These are phyloP conservation scores for Blepharisma stoltei DNA, from an alignment of 73 alveolate species.

Conservation along the genomic window DNA sequence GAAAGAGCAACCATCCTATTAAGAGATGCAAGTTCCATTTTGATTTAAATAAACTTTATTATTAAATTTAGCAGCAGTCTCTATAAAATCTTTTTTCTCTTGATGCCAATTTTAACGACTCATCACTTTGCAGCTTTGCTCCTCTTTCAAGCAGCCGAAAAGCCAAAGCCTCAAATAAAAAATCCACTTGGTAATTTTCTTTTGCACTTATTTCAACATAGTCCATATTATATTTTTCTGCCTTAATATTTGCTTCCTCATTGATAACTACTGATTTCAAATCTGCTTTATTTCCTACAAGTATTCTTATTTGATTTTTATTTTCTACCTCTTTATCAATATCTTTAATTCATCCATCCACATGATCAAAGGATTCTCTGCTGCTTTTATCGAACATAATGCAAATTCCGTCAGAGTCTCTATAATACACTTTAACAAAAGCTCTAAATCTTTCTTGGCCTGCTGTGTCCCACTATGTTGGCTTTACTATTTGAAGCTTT, in stretches of 20 bases:
- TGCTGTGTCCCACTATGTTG: conserved; percentile 63
- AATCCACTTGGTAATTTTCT: no score
- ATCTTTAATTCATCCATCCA: conserved; percentile 52
- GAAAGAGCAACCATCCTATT: no score
- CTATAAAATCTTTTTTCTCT: no score
- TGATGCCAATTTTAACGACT: no score
- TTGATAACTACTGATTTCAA: conserved; percentile 30
- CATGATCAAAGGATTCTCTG: conserved; percentile 55
- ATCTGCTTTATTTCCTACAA: conserved; percentile 28
- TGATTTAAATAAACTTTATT: no score
- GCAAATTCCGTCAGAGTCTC: conserved; percentile 60
- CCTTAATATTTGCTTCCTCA: conserved; percentile 69
- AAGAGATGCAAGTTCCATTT: no score
- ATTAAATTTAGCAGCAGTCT: no score
- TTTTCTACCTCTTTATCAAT: neutral
- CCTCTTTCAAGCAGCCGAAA: no score
- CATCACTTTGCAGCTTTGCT: no score
- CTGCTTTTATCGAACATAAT: conserved; percentile 53
- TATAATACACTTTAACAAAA: conserved; percentile 54
- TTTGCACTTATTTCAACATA: conserved; percentile 80
- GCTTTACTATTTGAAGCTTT: no score
- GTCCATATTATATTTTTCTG: conserved; percentile 73
- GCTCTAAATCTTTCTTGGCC: conserved; percentile 74
- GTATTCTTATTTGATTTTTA: neutral
- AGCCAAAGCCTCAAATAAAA: no score